These are phyloP conservation scores for Aspergillus cavernicola DNA, from an alignment of 495 filamentous ascomycete species.

Conservation along the genomic window DNA sequence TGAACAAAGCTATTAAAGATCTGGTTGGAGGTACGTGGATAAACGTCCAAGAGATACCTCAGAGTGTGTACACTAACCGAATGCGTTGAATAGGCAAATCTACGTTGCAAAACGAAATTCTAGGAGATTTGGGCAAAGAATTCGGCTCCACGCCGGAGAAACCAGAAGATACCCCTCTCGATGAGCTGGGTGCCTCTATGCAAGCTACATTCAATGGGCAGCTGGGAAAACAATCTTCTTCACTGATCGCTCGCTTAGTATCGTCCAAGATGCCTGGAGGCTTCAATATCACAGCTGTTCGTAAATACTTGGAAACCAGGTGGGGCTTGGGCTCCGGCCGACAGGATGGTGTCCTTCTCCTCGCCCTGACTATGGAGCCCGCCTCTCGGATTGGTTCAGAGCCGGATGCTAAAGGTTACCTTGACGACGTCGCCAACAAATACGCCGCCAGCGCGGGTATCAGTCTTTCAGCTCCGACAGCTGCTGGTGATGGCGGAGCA, in stretches of 20 bases:
- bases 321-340: slow-evolving; percentile 87
- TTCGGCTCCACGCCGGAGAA: slow-evolving; percentile 98
- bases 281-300: slow-evolving; percentile 93
- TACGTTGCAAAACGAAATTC: slow-evolving; percentile 94
- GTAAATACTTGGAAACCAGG: slow-evolving; percentile 90
- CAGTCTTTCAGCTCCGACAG: slow-evolving; percentile 70
- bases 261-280: slow-evolving; percentile 99
- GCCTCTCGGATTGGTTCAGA: slow-evolving; percentile 82
- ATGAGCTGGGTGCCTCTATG: slow-evolving; percentile 93
- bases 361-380: slow-evolving; percentile 92
- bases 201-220: slow-evolving; percentile 97
- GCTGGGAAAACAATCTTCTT: slow-evolving; percentile 93
- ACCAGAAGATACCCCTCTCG: slow-evolving; percentile 93
- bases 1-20: slow-evolving; percentile 98
- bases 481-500: slow-evolving; percentile 70
- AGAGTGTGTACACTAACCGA: neutral
- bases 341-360: slow-evolving; percentile 85
- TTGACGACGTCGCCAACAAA: slow-evolving; percentile 83
- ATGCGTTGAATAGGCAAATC: slow-evolving; percentile 68
- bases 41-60: neutral
- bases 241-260: slow-evolving; percentile 87
- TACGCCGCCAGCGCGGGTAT: slow-evolving; percentile 86
- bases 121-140: slow-evolving; percentile 94
- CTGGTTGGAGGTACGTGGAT: slow-evolving; percentile 81
- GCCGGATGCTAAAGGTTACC: slow-evolving; percentile 82